A percentile compares a stretch with the other conserved stretches of the same genome.
These are phyloP conservation scores for Colletotrichum sojae DNA, from an alignment of 2,329 filamentous ascomycete genomes.

Conservation along the genomic window DNA sequence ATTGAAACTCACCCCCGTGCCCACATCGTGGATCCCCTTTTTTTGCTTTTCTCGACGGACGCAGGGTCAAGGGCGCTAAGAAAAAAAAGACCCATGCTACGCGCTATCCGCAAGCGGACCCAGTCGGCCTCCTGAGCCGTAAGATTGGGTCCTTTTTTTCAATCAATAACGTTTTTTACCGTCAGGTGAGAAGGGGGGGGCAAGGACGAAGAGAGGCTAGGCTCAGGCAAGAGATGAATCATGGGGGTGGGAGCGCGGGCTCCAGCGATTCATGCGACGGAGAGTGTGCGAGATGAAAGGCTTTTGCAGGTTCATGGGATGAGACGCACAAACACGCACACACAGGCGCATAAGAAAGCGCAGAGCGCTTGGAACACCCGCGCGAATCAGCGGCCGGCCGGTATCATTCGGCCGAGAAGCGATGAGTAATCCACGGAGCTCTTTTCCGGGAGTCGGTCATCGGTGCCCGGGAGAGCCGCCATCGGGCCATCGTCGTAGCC, in stretches of 20 bases:
- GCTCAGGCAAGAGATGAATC: conserved; percentile 1
- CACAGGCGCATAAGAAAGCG: not conserved
- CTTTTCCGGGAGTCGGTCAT: not conserved
- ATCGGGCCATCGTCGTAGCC: too few species aligned
- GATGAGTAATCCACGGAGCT: not conserved
- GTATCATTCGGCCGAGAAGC: not conserved
- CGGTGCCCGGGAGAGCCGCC: not conserved
- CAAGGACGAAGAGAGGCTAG: not conserved
- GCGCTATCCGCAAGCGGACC: conserved; percentile 18
- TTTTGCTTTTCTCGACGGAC: not conserved
- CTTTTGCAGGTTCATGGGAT: conserved; percentile 9
- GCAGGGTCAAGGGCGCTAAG: conserved; percentile 37
- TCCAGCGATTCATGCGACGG: conserved; percentile 20
- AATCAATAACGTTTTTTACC: conserved; percentile 9
- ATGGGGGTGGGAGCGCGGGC: not conserved
- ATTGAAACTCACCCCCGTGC: conserved; percentile 32
- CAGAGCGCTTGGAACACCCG: not conserved
- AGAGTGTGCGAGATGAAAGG: conserved; percentile 30
- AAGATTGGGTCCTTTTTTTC: conserved; percentile 16
- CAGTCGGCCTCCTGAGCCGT: conserved; percentile 27
- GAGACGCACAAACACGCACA: not conserved
- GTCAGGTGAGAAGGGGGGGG: conserved; percentile 22
- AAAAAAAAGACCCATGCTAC: conserved; percentile 13
- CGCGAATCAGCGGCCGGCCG: not conserved
- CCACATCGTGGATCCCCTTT: conserved; percentile 32